A percentile compares a stretch with the other conserved stretches of the same genome.
These are phyloP conservation scores for Debaryomyces tyrocola DNA, from an alignment of 805 yeast species.

Conservation along the genomic window DNA sequence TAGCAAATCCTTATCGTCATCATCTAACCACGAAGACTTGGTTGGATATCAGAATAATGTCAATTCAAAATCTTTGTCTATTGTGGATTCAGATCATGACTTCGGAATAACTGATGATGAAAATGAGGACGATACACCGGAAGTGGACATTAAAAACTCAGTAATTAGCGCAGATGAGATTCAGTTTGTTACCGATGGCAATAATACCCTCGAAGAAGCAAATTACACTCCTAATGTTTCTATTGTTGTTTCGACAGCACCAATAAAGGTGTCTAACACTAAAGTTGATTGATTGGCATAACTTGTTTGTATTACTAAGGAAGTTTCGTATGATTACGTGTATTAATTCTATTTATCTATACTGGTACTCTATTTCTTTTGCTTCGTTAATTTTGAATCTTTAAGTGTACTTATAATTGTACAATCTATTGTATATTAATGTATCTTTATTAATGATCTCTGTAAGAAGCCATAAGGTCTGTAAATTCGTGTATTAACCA, in stretches of 20 bases:
- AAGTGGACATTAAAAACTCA: neutral
- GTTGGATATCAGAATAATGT: conserved; percentile 33
- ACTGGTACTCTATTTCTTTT: no score
- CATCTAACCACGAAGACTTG: conserved; percentile 34
- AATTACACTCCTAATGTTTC: conserved; percentile 7
- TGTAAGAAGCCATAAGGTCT: no score
- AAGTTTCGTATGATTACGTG: neutral
- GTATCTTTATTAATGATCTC: no score
- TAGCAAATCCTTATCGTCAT: conserved; percentile 33
- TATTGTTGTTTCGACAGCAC: conserved; percentile 11
- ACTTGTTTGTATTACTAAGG: neutral
- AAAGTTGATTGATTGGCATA: neutral
- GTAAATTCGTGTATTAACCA: no score
- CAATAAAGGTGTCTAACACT: conserved; percentile 1
- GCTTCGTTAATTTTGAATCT: no score
- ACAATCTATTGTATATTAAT: no score
- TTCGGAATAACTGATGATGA: conserved; percentile 31
- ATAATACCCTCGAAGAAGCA: neutral
- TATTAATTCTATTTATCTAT: neutral
- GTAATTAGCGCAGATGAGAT: neutral
- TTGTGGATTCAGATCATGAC: conserved; percentile 47
- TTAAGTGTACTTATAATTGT: no score
- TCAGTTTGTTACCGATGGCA: neutral
- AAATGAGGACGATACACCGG: conserved; percentile 11
- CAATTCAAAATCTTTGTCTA: conserved; percentile 36